These are phyloP conservation scores for Cinchona pubescens DNA, from an alignment of 257 asterid genomes.

Conservation along the genomic window DNA sequence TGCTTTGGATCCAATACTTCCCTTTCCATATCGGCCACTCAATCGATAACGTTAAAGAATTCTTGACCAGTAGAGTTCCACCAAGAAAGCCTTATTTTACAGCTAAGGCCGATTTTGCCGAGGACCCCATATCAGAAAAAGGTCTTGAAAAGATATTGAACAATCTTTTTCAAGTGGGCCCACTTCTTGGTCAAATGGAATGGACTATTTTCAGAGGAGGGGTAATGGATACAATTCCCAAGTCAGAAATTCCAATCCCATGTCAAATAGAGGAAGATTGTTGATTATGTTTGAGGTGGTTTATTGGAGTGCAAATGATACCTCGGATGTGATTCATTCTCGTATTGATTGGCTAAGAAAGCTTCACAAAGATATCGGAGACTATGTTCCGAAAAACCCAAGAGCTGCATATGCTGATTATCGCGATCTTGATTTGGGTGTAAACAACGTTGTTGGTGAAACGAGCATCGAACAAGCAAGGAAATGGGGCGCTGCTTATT, in stretches of 20 bases:
- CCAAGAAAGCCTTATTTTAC: neutral
- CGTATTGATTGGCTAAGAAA: neutral
- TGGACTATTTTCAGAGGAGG: slow-evolving; percentile 9
- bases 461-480: slow-evolving; percentile 1
- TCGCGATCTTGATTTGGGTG: slow-evolving; percentile 20
- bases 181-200: neutral
- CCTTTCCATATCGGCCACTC: neutral
- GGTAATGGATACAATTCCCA: neutral
- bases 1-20: neutral
- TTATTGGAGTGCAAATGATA: neutral
- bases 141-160: neutral
- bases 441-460: neutral
- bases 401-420: slow-evolving; percentile 11
- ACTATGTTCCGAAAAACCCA: slow-evolving; percentile 8
- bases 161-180: neutral
- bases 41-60: neutral
- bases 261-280: slow-evolving; percentile 4
- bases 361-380: neutral
- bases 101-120: slow-evolving; percentile 15
- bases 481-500: neutral
- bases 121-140: neutral
- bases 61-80: neutral
- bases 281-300: neutral
- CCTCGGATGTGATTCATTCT: neutral
- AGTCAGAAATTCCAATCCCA: slow-evolving; percentile 11